Evolutionary conservation across 106 monocot genomes (phyloP), one percentile per base, ranked within the genome.

Genomic region (Dioscorea dumetorum): DNA sequence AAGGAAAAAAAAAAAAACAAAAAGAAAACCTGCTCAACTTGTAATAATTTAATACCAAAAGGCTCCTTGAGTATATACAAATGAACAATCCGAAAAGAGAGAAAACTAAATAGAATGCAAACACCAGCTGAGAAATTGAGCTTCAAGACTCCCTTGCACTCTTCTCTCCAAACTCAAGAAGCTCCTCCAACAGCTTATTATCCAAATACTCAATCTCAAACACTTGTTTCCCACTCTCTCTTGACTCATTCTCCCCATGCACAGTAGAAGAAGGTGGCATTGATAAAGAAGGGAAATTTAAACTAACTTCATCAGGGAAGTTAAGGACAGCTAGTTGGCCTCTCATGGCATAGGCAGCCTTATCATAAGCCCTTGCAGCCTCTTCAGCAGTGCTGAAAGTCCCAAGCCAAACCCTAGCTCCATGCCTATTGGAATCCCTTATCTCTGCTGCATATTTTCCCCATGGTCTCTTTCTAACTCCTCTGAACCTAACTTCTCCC

Each of bases 121-220:
- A 41, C 10, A 34, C 7, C 34, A 34, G 28, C 10, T 41, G 41
- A 41, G 10, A 41, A 6, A 41, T 2, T 41, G 10, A 41, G 41
- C 6, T 41, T 41, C 41, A 41, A 41, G 6, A 6, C 41, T 54
- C 15, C 19, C 18, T 54, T 14, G 0, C 18, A 16, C 54, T 54
- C 15, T 54, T 60, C 32, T 62, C 61, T 62, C 61, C 61, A 24
- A 13, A 62, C 16, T 31, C 61, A 66, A 73, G 72, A 3, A 73
- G 63, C 22, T 73, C 64, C 41, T 73, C 72, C 72, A 73, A 57
- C 22, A 73, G 2, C 60, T 41, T 51, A 22, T 73, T 63, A 56
- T 73, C 72, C 72, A 73, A 73, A 13, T 22, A 73, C 35, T 73
- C 72, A 20, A 73, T 4, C 64, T 73, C 72, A 20, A 73, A 64